Evolutionary conservation across 2,329 filamentous ascomycete genomes (phyloP), one percentile per base, ranked within the genome.

Genomic region (Lachnellula suecica): DNA sequence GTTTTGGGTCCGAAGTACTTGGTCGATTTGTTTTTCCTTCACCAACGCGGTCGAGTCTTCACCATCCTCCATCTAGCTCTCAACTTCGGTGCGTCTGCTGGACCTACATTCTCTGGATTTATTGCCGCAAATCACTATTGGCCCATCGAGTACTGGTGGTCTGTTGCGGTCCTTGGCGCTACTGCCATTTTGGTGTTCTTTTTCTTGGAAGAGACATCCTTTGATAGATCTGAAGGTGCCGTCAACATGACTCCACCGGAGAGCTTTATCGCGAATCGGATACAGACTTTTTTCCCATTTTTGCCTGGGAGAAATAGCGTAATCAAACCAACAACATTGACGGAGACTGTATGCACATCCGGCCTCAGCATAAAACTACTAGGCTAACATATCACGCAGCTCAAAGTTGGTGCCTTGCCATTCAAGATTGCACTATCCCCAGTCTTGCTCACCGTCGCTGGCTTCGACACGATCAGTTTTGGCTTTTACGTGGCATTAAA

Each of bases 81-180:
- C 17, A 61, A 71, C 17, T 69, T 73, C 35, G 72, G 70, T 3
- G 69, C 68, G 24, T 51, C 57, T 1, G 67, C 63, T 2, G 70
- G 69, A 4, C 68, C 69, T 2, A 74, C 71, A 0, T 66, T 74
- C 22, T 70, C 68, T 0, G 72, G 70, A 1, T 74, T 74, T 44
- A 68, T 74, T 38, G 68, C 69, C 2, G 64, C 66, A 0, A 60
- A 65, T 9, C 58, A 52, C 0, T 66, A 67, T 17, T 75, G 71
- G 64, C 66, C 68, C 1, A 56, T 70, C 2, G 67, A 71, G 44
- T 75, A 71, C 57, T 75, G 73, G 72, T 75, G 72, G 71, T 71
- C 68, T 1, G 65, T 74, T n/a, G 71, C 65, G 4, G 53, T 73
- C 1, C 58, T 70, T 2, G 70, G 65, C 0, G 62, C 68, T 29